Base-by-base conservation (phyloP, 768 basidiomycete species). In the Rossbeevera mucosa region DNA sequence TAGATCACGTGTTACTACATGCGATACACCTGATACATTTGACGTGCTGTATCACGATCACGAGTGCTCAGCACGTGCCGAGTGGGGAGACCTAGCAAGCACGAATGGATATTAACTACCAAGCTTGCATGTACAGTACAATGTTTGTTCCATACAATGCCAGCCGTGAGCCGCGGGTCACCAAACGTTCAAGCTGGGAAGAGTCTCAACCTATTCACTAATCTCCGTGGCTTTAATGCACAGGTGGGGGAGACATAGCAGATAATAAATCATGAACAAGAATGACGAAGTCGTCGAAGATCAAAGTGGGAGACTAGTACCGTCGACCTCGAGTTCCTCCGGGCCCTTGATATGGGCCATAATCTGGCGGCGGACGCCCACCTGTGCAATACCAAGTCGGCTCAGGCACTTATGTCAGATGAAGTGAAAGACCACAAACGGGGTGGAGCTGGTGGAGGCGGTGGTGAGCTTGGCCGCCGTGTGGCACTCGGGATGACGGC, bases 321-420 rank as follows among this genome's bases (percentile, higher is more conserved):
- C 76, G 66, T 29, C 78, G 69, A n/a, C 74, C 69, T 43, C 76
- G 66, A 20, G 69, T 69, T 30, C 72, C 70, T 52, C 73, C 74
- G 1, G 88, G 90, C n/a, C 88, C 88, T 65, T 85, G 85, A 59
- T 91, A 91, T 16, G 90, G 90, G 8, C 89, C 83, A 58, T 91
- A 92, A 71, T 92, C 89, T 36, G 89, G 90, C 18, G 90, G 88
- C 24, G 89, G 89, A 28, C 89, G 79, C 13, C 83, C 85, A 55
- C 75, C 84, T 78, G 59, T 33, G 38, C 43, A 48, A 51, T 8
- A 38, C 4, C 21, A 8, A 47, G 48, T 59, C 53, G 58, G 47
- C 21, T 40, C 24, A 47, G 44, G 42, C 22, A 51, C 18, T 36
- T 18, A 16, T 18, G 21, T 44, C 44, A 9, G 13, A 40, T n/a